These are phyloP conservation scores for Neurospora sublineolata DNA, from an alignment of 495 filamentous ascomycete genomes.

Conservation along the genomic window DNA sequence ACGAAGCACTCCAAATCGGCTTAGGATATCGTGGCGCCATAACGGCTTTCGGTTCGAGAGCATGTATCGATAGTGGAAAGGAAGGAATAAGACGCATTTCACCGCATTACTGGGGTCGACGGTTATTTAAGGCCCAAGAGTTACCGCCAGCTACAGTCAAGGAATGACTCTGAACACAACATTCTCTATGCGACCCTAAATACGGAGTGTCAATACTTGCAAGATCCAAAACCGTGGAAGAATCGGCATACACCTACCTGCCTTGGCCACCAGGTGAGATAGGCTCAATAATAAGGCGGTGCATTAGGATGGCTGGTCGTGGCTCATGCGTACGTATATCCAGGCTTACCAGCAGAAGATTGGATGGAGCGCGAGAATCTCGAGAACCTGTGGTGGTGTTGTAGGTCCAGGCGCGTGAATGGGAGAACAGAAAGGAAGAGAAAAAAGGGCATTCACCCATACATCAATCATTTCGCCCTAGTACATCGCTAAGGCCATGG, in stretches of 20 bases:
- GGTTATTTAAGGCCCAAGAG: background rate
- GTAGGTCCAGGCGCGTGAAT: background rate
- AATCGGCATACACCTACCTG: background rate
- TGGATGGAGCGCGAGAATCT: background rate
- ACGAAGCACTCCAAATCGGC: conserved; percentile 23
- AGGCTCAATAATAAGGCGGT: background rate
- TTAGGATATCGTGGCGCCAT: background rate
- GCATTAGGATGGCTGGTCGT: background rate
- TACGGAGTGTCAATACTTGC: background rate
- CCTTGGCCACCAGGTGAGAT: background rate
- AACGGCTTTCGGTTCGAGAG: background rate
- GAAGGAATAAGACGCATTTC: background rate
- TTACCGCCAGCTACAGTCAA: background rate
- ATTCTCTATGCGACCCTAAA: background rate
- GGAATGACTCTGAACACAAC: background rate
- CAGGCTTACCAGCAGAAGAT: background rate
- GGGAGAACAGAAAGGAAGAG: background rate
- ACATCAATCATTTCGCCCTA: background rate
- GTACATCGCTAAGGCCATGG: background rate
- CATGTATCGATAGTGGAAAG: background rate
- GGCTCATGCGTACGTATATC: background rate
- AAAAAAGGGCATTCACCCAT: background rate
- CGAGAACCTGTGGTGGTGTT: background rate
- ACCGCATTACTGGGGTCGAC: background rate
- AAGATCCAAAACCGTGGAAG: background rate